Evolutionary conservation across 1,284 basidiomycete genomes (phyloP), one percentile per base, ranked within the genome.

Genomic region (Mycosarcoma mackinlayi): DNA sequence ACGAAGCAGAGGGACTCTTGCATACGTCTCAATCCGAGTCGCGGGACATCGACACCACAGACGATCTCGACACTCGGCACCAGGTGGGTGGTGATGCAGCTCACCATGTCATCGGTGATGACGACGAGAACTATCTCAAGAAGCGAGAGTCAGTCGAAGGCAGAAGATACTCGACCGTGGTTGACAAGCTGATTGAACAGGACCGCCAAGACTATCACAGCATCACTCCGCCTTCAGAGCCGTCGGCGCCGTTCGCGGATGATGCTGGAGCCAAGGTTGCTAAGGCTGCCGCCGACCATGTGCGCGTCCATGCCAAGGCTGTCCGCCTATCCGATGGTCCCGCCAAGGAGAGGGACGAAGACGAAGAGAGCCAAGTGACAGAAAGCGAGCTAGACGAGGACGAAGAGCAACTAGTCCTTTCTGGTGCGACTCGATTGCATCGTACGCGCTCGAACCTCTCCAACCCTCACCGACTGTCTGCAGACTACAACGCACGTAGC

Each of bases 381-480:
- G 75, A 76, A 56, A 73, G 68, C 50, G 68, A 66, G 35, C 41
- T 76, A 37, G 65, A 69, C 34, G 75, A 71, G 24, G 73, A 57
- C 31, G 74, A 76, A 51, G 68, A 54, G 34, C 58, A 63, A 37
- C 67, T 70, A 5, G 62, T 77, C 3, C 63, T 60, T 46, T 58
- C 59, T 42, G 70, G 73, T 25, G 57, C 66, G 6, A 75, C 69
- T 52, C 63, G 70, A 4, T 34, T 75, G 28, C 58, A 64, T 10
- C 54, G 69, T n/a, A 70, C 62, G 27, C 55, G 63, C 44, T 72
- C 69, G 42, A 56, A 67, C 54, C 59, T 62, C 47, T 67, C 64
- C 1, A 55, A 51, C 7, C 59, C 50, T 30, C 62, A 55, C 37
- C 37, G 37, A 9, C 27, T 48, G 1, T 37, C 27, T n/a, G 44